A percentile compares a stretch with the other conserved stretches of the same genome.
phyloP scores from a whole-genome alignment of 306 rosid genomes.

The Pterocarpus santalinus region DNA sequence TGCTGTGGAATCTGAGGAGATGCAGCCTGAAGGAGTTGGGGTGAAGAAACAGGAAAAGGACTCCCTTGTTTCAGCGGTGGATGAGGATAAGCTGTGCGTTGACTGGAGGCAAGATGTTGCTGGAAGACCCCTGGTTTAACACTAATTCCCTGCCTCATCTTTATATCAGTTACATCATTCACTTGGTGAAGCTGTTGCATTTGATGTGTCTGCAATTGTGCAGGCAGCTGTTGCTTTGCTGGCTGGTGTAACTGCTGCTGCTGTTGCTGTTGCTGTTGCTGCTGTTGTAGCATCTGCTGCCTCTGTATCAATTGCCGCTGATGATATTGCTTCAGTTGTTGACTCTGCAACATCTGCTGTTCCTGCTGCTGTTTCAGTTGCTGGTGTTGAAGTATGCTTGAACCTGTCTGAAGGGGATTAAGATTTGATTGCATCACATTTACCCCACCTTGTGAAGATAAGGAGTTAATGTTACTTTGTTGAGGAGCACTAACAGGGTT shows the following conservation, averaged over 20 bases:
- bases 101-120: constrained; percentile 73
- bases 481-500: constrained; percentile 72
- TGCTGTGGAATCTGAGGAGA: constrained; percentile 95
- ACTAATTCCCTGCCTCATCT: constrained; percentile 74
- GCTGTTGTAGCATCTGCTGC: constrained; percentile 62
- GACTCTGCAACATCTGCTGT: constrained; percentile 71
- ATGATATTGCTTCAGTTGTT: constrained; percentile 62
- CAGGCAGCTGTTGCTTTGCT: constrained; percentile 68
- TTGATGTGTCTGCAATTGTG: constrained; percentile 79
- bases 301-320: constrained; percentile 64
- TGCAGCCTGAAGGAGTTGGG: constrained; percentile 82
- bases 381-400: constrained; percentile 75
- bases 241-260: constrained; percentile 71
- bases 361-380: constrained; percentile 78
- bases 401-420: constrained; percentile 65
- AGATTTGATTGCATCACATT: constrained; percentile 70
- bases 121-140: constrained; percentile 79
- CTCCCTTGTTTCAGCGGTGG: constrained; percentile 77
- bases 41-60: constrained; percentile 75
- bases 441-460: constrained; percentile 79
- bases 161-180: constrained; percentile 77
- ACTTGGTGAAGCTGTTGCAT: constrained; percentile 80
- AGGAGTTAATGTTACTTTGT: constrained; percentile 66
- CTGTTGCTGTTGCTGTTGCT: constrained; percentile 56
- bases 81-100: constrained; percentile 81